Evolutionary conservation across 345 rosid species (phyloP).

Genomic region (Adansonia digitata): DNA sequence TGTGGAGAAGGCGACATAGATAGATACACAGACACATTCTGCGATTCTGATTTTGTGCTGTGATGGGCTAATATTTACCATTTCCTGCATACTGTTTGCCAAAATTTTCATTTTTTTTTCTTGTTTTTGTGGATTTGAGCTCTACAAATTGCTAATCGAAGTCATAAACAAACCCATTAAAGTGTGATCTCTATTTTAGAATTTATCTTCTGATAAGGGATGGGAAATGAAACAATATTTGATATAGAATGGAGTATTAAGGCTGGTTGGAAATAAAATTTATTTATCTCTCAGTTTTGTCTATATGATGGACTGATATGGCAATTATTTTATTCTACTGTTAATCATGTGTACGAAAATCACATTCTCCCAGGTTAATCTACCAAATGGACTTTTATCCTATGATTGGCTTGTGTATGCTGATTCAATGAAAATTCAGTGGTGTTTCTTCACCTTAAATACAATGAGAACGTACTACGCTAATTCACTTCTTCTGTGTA

Average conservation of each 20-base stretch:
- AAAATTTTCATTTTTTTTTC: neutral
- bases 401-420: neutral
- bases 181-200: neutral
- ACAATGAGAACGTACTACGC: slow-evolving; percentile 6
- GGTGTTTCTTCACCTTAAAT: neutral
- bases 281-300: neutral
- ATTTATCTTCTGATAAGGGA: neutral
- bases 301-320: neutral
- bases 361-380: neutral
- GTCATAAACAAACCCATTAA: neutral
- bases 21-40: neutral
- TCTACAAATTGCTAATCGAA: neutral
- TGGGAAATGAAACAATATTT: neutral
- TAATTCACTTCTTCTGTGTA: slow-evolving; percentile 20
- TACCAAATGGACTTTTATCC: neutral
- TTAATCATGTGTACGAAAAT: neutral
- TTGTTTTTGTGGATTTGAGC: neutral
- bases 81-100: neutral
- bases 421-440: neutral
- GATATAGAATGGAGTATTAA: neutral
- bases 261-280: neutral
- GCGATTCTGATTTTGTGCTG: neutral
- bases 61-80: neutral
- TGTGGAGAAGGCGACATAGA: neutral
- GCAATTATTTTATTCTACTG: neutral